phyloP scores from a whole-genome alignment of 352 stramenopile species.

The Globisporangium polare region DNA sequence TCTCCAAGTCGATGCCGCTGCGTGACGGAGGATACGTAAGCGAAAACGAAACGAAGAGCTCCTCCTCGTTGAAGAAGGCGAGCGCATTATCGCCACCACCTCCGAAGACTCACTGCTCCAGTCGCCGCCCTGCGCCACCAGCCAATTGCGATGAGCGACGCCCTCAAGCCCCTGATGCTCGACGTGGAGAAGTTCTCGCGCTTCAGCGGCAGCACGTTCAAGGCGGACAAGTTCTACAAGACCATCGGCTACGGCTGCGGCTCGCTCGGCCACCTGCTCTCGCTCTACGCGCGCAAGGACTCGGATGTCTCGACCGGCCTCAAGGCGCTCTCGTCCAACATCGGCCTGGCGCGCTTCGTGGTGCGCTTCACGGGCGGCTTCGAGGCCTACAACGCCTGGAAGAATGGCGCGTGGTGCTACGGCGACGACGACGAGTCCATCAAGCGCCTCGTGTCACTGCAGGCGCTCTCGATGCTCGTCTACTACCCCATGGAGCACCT shows the following conservation, averaged over 20 bases:
- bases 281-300: slow-evolving; percentile 40
- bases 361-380: slow-evolving; percentile 74
- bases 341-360: slow-evolving; percentile 78
- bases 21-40: slow-evolving; percentile 13
- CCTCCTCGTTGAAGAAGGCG: slow-evolving; percentile 16
- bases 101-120: not conserved
- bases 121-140: not conserved
- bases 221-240: slow-evolving; percentile 83
- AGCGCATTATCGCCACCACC: no score
- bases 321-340: slow-evolving; percentile 62
- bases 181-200: slow-evolving; percentile 70
- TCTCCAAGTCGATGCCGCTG: not conserved
- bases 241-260: slow-evolving; percentile 71
- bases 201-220: slow-evolving; percentile 54
- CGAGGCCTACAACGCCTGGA: slow-evolving; percentile 65
- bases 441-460: slow-evolving; percentile 50
- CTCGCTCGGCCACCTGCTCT: slow-evolving; percentile 49
- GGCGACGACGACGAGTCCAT: slow-evolving; percentile 64
- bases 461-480: slow-evolving; percentile 77
- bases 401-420: slow-evolving; percentile 79
- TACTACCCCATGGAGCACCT: slow-evolving; percentile 87
- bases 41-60: not conserved
- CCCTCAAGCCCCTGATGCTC: slow-evolving; percentile 23
- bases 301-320: slow-evolving; percentile 51
- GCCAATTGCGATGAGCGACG: slow-evolving; percentile 11